Conservation (phyloP, 2,329 filamentous ascomycete species). For the Bimuria novae-zelandiae region DNA sequence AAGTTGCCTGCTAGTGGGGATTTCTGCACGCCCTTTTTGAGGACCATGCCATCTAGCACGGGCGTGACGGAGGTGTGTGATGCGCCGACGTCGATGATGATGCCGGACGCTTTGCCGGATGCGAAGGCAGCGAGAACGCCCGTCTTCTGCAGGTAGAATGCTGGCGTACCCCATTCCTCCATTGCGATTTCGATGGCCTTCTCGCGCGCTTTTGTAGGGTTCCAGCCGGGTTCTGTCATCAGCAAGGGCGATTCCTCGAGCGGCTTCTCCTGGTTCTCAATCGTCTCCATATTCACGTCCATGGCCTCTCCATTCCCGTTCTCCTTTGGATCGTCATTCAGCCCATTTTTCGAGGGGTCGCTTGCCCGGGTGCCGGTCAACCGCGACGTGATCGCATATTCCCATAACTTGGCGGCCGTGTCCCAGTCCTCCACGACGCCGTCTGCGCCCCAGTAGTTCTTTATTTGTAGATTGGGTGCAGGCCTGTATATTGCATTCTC, state of each 20-base stretch:
- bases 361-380: slow-evolving; percentile 77
- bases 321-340: slow-evolving; percentile 69
- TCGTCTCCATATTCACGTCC: slow-evolving; percentile 60
- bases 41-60: slow-evolving; percentile 90
- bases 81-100: slow-evolving; percentile 91
- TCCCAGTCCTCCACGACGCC: slow-evolving; percentile 98
- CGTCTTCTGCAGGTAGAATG: slow-evolving; percentile 89
- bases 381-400: slow-evolving; percentile 86
- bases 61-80: slow-evolving; percentile 87
- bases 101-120: slow-evolving; percentile 87
- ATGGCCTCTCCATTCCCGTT: slow-evolving; percentile 57
- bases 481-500: slow-evolving; percentile 87
- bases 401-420: slow-evolving; percentile 84
- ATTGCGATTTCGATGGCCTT: slow-evolving; percentile 96
- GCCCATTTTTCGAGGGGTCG: slow-evolving; percentile 73
- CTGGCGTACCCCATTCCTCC: slow-evolving; percentile 94
- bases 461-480: slow-evolving; percentile 75
- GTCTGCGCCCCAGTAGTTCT: slow-evolving; percentile 89
- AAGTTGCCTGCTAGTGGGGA: slow-evolving; percentile 88
- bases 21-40: slow-evolving; percentile 83
- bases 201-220: slow-evolving; percentile 82
- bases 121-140: slow-evolving; percentile 92
- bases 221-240: slow-evolving; percentile 95
- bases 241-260: slow-evolving; percentile 88
- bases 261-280: slow-evolving; percentile 70